A percentile compares a stretch with the other conserved stretches of the same genome.
Conservation (phyloP, 2,329 filamentous ascomycete genomes). For the Aspergillus caelatus region DNA sequence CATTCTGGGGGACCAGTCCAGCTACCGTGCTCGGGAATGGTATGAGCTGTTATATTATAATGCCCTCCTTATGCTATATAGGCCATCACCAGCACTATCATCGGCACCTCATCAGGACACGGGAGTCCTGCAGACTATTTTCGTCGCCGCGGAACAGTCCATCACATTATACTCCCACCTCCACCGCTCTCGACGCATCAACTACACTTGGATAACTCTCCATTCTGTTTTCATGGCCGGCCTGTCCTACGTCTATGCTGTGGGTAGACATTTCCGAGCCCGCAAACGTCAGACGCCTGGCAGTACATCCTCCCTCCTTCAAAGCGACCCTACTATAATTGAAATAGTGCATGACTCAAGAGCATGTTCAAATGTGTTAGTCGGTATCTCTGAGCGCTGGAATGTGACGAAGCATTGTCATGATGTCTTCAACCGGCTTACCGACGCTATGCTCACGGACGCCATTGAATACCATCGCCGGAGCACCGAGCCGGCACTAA, state of each 20-base stretch:
- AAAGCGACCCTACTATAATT: neutral
- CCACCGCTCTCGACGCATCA: neutral
- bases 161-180: neutral
- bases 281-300: neutral
- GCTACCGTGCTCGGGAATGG: neutral
- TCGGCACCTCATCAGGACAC: neutral
- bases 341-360: neutral
- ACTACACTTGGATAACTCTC: neutral
- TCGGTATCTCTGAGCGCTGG: too few relatives aligned
- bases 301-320: neutral
- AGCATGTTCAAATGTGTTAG: too few relatives aligned
- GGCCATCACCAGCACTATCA: neutral
- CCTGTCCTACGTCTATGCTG: neutral
- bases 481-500: neutral
- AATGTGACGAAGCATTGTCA: too few relatives aligned
- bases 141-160: neutral
- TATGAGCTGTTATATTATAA: neutral
- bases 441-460: neutral
- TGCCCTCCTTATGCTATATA: neutral
- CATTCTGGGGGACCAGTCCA: neutral
- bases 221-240: neutral
- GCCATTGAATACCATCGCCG: neutral
- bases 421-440: too few relatives aligned
- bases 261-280: neutral
- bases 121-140: neutral